phyloP scores from a whole-genome alignment of 192 early-diverging fungal species.

The Backusella liffmaniae region DNA sequence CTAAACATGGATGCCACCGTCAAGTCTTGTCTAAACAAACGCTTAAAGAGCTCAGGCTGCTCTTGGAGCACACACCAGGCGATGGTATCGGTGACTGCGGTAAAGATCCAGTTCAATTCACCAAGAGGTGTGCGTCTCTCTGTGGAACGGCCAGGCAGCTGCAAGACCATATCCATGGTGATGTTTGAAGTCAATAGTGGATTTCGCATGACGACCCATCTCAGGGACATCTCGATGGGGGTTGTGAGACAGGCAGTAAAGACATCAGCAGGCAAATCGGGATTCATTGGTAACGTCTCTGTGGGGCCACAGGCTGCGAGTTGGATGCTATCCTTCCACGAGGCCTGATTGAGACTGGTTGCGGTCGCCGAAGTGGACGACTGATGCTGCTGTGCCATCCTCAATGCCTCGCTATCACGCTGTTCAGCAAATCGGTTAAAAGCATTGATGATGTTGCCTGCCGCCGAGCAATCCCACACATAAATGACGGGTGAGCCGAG shows the following conservation, averaged over 20 bases:
- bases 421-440: constrained; percentile 89
- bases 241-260: constrained; percentile 97
- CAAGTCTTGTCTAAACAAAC: constrained; percentile 90
- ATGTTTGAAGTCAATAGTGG: constrained; percentile 69
- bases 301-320: constrained; percentile 86
- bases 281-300: constrained; percentile 89
- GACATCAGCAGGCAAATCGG: constrained; percentile 93
- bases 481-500: constrained; percentile 94
- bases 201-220: constrained; percentile 89
- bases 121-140: constrained; percentile 93
- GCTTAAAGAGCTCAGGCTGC: constrained; percentile 85
- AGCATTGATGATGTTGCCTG: constrained; percentile 86
- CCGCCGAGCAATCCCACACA: constrained; percentile 95
- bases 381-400: constrained; percentile 42
- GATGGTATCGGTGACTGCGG: constrained; percentile 97
- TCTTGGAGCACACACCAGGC: constrained; percentile 87
- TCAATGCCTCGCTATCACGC: constrained; percentile 71
- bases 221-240: constrained; percentile 89
- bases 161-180: constrained; percentile 83
- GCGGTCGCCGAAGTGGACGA: constrained; percentile 18
- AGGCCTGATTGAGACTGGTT: constrained; percentile 20
- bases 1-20: constrained; percentile 92
- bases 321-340: constrained; percentile 81
- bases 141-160: constrained; percentile 82
- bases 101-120: constrained; percentile 99